Base-by-base conservation (phyloP, 2,329 filamentous ascomycete genomes). In the Endocalyx cinctus region DNA sequence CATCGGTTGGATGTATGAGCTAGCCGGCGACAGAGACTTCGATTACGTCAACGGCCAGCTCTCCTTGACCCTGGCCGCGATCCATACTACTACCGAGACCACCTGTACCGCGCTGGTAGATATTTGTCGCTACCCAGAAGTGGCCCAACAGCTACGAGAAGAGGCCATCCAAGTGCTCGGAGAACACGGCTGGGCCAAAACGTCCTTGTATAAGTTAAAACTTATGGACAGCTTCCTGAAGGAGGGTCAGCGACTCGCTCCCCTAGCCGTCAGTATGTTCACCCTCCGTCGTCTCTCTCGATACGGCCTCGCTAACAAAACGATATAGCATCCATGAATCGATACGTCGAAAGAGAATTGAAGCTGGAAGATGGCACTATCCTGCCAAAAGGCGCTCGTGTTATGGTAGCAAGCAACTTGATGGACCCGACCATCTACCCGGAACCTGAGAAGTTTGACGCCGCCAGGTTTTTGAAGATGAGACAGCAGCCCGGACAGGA, bases 1-100 rank as follows among this genome's bases (percentile, higher is more conserved):
- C 3, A 52, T 69, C 16, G 63, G 64, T 15, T 71, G 65, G 66
- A 59, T 67, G 37, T 56, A 65, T 17, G 59, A 65, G 19, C 41
- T 54, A 11, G 51, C 59, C 4, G 50, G 52, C 26, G 59, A 58
- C 6, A 18, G 36, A 5, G 22, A 50, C 2, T 46, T 53, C 27
- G 56, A 65, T 41, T 51, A 50, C 17, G 59, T 52, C 5, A 48
- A 45, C 8, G 51, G 48, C 0, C 60, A 66, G 45, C 46, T 67
- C 11, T 46, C 47, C 13, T 37, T 66, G n/a, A 55, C 56, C 7
- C 45, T 61, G 33, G 62, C 58, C 2, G 62, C 64, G 4, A 62
- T 68, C 12, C 64, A 69, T 41, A 67, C 61, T 5, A 66, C 65
- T 0, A 58, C 60, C 1, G 58, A 63, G 19, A 45, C 54, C 2